Evolutionary conservation across 2,329 filamentous ascomycete species (phyloP), one percentile per base, ranked within the genome.

Genomic region (Xylariaceae sp.): DNA sequence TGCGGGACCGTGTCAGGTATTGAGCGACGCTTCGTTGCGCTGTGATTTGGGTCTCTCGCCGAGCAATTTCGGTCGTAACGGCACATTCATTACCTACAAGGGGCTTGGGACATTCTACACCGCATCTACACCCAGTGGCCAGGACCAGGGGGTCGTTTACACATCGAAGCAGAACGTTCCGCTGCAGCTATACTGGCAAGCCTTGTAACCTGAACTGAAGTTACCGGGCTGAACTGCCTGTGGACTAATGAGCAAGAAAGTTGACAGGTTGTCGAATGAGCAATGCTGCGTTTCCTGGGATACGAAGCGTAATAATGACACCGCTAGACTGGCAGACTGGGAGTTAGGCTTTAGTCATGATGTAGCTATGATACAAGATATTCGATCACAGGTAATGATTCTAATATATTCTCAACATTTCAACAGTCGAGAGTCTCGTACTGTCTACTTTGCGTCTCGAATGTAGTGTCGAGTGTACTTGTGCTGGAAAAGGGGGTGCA

Each of bases 1-100:
- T 51, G 60, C 62, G n/a, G 62, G 62, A 1, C 62, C 62, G 0
- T 64, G 62, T 35, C 60, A 62, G 48, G 51, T 64, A 1, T 42
- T 60, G 10, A 44, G 9, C 23, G 60, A 64, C 42, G 51, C 23
- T 2, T 60, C 62, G 18, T 47, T 64, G 51, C 62, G 62, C 56
- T 64, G 62, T 37, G 62, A 57, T 13, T 35, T 50, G 3, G 60
- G 48, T 13, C 50, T 56, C 11, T 15, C 34, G 2, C 45, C 56
- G 6, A 62, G 60, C 4, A 56, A 34, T 35, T 64, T 64, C 49
- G 56, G 62, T 18, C 62, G 62, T 45, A 47, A 64, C 18, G 62
- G 62, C 39, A 48, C 53, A 39, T 52, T 58, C 35, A 35, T 64
- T 30, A 64, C 60, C 1, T 64, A 62, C 49, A n/a, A 39, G 8